phyloP scores from a whole-genome alignment of 805 yeast species.

The Yamadazyma philogaea region DNA sequence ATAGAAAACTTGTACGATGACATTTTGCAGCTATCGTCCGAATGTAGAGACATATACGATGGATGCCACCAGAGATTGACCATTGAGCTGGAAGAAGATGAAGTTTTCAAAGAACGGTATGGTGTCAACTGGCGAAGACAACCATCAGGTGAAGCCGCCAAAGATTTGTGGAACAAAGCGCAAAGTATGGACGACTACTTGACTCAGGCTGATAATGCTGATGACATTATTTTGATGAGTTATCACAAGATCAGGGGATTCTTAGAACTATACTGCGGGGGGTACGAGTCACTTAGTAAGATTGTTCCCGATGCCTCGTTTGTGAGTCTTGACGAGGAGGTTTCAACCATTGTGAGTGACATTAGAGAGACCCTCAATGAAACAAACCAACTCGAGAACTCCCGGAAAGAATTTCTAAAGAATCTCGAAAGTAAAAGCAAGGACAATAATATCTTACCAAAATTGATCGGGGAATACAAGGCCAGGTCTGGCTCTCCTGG shows the following conservation, averaged over 20 bases:
- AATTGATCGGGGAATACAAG: constrained; percentile 48
- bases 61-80: constrained; percentile 45
- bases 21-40: constrained; percentile 39
- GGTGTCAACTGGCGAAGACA: constrained; percentile 47
- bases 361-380: constrained; percentile 33
- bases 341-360: constrained; percentile 28
- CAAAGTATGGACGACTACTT: constrained; percentile 48
- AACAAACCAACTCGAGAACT: constrained; percentile 27
- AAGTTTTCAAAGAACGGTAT: constrained; percentile 37
- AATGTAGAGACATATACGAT: constrained; percentile 41
- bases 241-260: constrained; percentile 47
- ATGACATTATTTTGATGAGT: constrained; percentile 46
- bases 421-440: constrained; percentile 43
- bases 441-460: constrained; percentile 50
- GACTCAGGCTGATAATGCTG: constrained; percentile 59
- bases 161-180: constrained; percentile 37
- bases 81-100: constrained; percentile 57
- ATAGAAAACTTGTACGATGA: constrained; percentile 33
- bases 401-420: constrained; percentile 40
- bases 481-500: constrained; percentile 9
- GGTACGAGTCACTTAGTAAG: constrained; percentile 27
- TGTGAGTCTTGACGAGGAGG: constrained; percentile 30
- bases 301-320: constrained; percentile 42
- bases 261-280: constrained; percentile 44
- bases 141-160: constrained; percentile 44